Conservation (phyloP, 208 protist species). For the Trypanosoma vivax region DNA sequence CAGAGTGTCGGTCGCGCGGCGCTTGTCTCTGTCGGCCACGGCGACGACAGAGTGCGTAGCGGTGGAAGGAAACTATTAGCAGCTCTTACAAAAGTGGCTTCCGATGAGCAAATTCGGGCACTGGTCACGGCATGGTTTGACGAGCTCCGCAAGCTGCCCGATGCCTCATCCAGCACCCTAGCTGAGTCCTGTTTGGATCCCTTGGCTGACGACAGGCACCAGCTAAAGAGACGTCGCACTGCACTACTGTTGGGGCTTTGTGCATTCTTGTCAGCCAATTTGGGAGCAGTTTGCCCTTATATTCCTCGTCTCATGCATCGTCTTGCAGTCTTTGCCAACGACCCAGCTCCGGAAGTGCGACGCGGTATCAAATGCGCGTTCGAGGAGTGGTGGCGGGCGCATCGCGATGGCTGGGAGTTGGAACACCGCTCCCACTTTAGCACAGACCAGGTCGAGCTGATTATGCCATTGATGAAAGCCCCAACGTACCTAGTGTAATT, state of each 20-base stretch:
- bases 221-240: conserved; percentile 19
- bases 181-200: neutral
- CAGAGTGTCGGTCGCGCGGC: conserved; percentile 36
- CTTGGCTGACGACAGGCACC: neutral
- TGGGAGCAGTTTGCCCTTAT: conserved; percentile 40
- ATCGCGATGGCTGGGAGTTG: conserved; percentile 64
- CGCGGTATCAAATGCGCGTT: conserved; percentile 45
- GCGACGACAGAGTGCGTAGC: conserved; percentile 35
- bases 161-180: neutral
- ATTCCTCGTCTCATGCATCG: conserved; percentile 48
- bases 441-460: conserved; percentile 31
- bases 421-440: conserved; percentile 63
- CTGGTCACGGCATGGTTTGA: conserved; percentile 27
- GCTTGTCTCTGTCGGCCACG: conserved; percentile 38
- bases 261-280: conserved; percentile 44
- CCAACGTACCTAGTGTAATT: conserved; percentile 64
- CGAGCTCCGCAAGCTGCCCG: conserved; percentile 29
- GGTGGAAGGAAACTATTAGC: conserved; percentile 43
- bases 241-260: conserved; percentile 64
- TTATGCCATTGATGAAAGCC: conserved; percentile 39
- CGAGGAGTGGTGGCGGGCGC: conserved; percentile 71
- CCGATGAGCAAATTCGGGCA: conserved; percentile 44
- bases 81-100: conserved; percentile 65
- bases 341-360: conserved; percentile 34
- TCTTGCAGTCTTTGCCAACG: conserved; percentile 30